Base-by-base conservation (phyloP, 2,329 filamentous ascomycete species). In the Fusarium sp. region DNA sequence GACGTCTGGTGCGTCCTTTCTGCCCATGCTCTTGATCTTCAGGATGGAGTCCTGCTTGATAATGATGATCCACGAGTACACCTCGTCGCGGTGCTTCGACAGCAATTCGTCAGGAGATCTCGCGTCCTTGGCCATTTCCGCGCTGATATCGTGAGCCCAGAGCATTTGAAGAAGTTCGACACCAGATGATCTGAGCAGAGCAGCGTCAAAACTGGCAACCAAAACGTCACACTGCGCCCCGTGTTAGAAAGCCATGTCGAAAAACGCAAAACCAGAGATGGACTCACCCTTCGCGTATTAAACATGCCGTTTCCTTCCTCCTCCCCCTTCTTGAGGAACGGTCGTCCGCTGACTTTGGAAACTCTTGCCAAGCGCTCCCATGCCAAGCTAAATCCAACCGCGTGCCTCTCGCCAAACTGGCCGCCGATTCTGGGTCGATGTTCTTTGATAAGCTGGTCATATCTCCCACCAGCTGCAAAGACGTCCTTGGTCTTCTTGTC, bases 391-490 rank as follows among this genome's bases (percentile, higher is more conserved):
- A 98, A 96, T 1, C 97, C 97, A 13, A 98, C 97, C 6, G 95
- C 96, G 80, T 97, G 94, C 22, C 91, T 90, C 77, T 92, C 91
- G 65, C 90, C 87, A 50, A 89, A 86, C 66, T 89, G 89, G 27
- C 87, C 88, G 45, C 90, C 87, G 47, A 91, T 89, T 73, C 91
- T 92, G 6, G 94, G 93, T 10, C 92, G 90, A 79, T 97, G 94
- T 70, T 97, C 94, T 80, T 92, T 91, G 74, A 99, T 96, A 22
- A 99, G 85, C 57, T 91, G 91, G 81, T 99, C 97, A 80, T 99
- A 99, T 58, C 97, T 91, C 3, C 97, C 97, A 60, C 97, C 97
- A 35, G 95, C 97, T 7, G 96, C 97, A 79, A 98, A 95, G 0
- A 98, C 94, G 76, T 97, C 93, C 76, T 90, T 92, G 70, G 92